These are phyloP conservation scores for Lepidium aucheri DNA, from an alignment of 345 rosid genomes.

Conservation along the genomic window DNA sequence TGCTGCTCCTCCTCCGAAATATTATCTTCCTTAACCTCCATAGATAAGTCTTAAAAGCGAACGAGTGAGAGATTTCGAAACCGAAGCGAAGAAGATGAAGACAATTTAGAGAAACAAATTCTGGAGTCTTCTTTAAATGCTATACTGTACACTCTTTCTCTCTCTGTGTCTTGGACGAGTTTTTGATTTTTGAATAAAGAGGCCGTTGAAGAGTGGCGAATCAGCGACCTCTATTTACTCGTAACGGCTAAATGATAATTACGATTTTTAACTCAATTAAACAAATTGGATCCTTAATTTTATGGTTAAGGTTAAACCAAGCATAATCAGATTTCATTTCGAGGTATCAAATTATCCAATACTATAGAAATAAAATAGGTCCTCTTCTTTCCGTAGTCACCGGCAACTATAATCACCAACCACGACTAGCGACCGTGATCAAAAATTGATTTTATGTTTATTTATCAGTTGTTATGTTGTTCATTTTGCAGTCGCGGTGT, in stretches of 20 bases:
- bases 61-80: background rate
- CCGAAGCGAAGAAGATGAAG: background rate
- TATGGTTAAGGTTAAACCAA: background rate
- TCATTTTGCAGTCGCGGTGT: too few relatives aligned
- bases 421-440: too few relatives aligned
- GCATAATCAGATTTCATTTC: background rate
- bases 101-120: background rate
- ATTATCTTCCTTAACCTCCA: slow-evolving; percentile 25
- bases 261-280: background rate
- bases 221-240: background rate
- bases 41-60: background rate
- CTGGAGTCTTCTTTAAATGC: background rate
- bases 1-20: background rate
- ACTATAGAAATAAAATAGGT: too few relatives aligned
- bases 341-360: background rate
- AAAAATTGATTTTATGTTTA: too few relatives aligned
- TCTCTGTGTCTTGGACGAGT: background rate
- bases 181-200: slow-evolving; percentile 34
- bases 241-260: slow-evolving; percentile 12
- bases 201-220: slow-evolving; percentile 32
- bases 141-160: background rate
- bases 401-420: too few relatives aligned
- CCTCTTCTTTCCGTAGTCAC: too few relatives aligned
- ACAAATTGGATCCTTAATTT: background rate
- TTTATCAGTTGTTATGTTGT: too few relatives aligned